Evolutionary conservation across 2,329 filamentous ascomycete species (phyloP).

Genomic region (Xylariaceae sp.): DNA sequence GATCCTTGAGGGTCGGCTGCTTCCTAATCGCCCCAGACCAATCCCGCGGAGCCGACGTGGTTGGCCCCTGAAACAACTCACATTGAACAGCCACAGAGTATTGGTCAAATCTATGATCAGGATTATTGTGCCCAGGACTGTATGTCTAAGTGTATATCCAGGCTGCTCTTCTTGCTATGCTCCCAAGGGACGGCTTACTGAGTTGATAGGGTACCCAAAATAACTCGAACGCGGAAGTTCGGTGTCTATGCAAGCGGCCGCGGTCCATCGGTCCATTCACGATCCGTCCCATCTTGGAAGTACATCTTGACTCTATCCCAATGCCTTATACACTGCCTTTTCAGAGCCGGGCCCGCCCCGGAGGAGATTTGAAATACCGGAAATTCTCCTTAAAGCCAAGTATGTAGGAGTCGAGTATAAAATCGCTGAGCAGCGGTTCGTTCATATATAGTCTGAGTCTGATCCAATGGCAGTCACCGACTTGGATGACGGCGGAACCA

Average conservation of each 20-base stretch:
- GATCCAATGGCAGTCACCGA: too few species aligned
- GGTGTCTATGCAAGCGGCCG: constrained; percentile 19
- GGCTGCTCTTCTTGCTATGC: constrained; percentile 6
- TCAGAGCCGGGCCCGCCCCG: constrained; percentile 8
- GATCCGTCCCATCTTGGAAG: constrained; percentile 14
- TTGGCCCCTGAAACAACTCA: constrained; percentile 18
- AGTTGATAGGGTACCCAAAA: constrained; percentile 19
- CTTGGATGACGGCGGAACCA: too few species aligned
- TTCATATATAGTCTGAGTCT: neutral
- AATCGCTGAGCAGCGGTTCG: neutral
- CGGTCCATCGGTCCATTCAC: constrained; percentile 12
- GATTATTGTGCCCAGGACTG: constrained; percentile 20
- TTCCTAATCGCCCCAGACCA: constrained; percentile 10
- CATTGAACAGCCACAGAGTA: constrained; percentile 16
- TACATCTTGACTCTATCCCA: neutral
- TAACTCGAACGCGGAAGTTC: constrained; percentile 19
- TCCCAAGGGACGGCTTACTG: constrained; percentile 9
- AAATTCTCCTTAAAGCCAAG: constrained; percentile 9
- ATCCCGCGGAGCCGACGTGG: constrained; percentile 13
- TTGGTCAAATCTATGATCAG: constrained; percentile 15
- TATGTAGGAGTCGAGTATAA: neutral
- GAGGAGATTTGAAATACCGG: constrained; percentile 16
- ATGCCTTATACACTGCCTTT: neutral
- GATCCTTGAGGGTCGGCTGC: constrained; percentile 8
- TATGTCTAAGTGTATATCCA: constrained; percentile 13